These are phyloP conservation scores for Dictyostelium intermedium DNA, from an alignment of 78 protist species.

Conservation along the genomic window DNA sequence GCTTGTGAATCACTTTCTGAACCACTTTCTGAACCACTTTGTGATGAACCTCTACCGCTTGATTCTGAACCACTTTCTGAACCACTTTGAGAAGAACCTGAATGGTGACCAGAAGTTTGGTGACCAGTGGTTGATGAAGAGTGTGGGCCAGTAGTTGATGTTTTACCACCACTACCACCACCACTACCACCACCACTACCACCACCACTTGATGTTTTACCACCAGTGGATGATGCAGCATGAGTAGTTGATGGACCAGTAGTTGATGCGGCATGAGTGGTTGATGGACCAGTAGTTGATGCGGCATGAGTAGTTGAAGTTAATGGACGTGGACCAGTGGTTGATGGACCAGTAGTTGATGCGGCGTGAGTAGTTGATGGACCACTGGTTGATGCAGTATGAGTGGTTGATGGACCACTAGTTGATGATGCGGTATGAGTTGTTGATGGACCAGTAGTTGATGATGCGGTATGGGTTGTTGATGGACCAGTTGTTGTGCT, in stretches of 20 bases:
- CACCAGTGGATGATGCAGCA: neutral
- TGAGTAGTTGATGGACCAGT: conserved; percentile 18
- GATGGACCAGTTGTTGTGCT: conserved; percentile 5
- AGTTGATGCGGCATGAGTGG: neutral
- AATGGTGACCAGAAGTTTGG: neutral
- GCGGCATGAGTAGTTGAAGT: conserved; percentile 16
- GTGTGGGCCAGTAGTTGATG: conserved; percentile 10
- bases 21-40: neutral
- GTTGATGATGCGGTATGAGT: neutral
- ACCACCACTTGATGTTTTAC: neutral
- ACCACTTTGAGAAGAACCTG: neutral
- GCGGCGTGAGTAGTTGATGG: neutral
- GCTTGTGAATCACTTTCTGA: neutral
- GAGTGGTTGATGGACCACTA: neutral
- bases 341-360: neutral
- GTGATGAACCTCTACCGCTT: neutral
- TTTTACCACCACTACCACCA: conserved; percentile 10
- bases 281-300: neutral
- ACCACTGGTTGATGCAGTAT: neutral
- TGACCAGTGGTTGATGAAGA: neutral
- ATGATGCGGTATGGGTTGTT: neutral
- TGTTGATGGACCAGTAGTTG: neutral
- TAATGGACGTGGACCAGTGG: conserved; percentile 8
- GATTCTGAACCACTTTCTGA: conserved; percentile 16
- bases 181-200: conserved; percentile 4